A percentile compares a stretch with the other conserved stretches of the same genome.
Conservation (phyloP, 495 filamentous ascomycete genomes). For the Apiosordaria backusii region DNA sequence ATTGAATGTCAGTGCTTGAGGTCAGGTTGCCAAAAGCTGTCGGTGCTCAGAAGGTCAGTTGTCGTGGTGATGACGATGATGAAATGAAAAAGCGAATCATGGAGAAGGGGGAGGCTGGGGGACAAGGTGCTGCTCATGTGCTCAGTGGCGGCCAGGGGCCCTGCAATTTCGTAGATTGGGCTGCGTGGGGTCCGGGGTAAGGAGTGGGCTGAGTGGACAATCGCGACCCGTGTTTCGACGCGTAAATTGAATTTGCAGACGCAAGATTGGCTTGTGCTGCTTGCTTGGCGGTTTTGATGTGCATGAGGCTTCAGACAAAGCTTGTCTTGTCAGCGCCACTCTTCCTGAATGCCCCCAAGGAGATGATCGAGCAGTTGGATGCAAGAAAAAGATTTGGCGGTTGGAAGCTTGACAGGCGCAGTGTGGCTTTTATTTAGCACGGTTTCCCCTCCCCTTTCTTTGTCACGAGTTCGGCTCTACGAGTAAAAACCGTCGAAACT, state of each 20-base stretch:
- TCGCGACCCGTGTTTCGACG: constrained; percentile 27
- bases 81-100: too few species aligned
- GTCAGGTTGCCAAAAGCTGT: background rate
- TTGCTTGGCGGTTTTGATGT: background rate
- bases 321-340: background rate
- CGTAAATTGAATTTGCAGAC: constrained; percentile 23
- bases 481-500: background rate
- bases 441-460: background rate
- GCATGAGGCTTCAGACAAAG: background rate
- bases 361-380: background rate
- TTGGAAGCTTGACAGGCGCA: background rate
- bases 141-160: background rate
- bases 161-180: background rate
- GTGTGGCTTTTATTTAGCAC: background rate
- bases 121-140: background rate
- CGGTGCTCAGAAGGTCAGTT: background rate
- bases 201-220: constrained; percentile 1
- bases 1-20: background rate
- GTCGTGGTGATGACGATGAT: background rate
- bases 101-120: constrained; percentile 9
- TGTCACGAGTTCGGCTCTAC: background rate
- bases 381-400: background rate
- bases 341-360: background rate
- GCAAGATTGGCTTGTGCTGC: constrained; percentile 12
- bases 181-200: background rate